phyloP scores from a whole-genome alignment of 108 stramenopile species.

The Conticribra guillardii region DNA sequence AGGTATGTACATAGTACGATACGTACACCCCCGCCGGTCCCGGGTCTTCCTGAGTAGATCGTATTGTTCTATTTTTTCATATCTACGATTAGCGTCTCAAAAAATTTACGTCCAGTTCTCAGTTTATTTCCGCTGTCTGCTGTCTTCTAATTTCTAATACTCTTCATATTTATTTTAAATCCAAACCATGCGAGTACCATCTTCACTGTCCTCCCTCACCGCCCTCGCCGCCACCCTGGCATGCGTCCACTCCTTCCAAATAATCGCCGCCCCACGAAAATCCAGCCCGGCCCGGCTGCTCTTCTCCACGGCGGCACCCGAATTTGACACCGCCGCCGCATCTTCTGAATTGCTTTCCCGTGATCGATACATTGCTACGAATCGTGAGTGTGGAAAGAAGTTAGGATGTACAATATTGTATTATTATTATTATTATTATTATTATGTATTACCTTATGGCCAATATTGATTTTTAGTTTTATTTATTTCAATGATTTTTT shows the following conservation, averaged over 20 bases:
- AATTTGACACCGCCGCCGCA: not conserved
- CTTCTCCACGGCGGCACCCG: not conserved
- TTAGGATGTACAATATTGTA: too few relatives aligned
- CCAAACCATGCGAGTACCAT: too few relatives aligned
- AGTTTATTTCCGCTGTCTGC: too few relatives aligned
- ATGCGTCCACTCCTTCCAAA: not conserved
- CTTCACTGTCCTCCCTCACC: not conserved
- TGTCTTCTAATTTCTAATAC: too few relatives aligned
- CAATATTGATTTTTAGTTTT: not conserved
- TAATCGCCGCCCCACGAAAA: not conserved
- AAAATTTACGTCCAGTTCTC: too few relatives aligned
- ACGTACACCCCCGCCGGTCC: too few relatives aligned
- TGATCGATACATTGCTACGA: constrained; percentile 86
- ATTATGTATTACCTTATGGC: too few relatives aligned
- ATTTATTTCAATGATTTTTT: not conserved
- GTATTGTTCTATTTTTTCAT: too few relatives aligned
- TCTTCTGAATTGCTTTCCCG: constrained; percentile 55
- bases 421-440: not conserved
- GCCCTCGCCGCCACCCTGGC: not conserved
- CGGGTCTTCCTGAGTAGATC: too few relatives aligned
- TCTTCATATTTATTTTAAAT: too few relatives aligned
- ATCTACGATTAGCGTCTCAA: too few relatives aligned
- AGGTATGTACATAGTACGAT: too few relatives aligned
- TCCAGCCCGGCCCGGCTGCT: not conserved
- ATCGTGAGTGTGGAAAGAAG: constrained; percentile 38